Conservation (phyloP, 306 rosid genomes). For the Fragaria nilgerrensis region DNA sequence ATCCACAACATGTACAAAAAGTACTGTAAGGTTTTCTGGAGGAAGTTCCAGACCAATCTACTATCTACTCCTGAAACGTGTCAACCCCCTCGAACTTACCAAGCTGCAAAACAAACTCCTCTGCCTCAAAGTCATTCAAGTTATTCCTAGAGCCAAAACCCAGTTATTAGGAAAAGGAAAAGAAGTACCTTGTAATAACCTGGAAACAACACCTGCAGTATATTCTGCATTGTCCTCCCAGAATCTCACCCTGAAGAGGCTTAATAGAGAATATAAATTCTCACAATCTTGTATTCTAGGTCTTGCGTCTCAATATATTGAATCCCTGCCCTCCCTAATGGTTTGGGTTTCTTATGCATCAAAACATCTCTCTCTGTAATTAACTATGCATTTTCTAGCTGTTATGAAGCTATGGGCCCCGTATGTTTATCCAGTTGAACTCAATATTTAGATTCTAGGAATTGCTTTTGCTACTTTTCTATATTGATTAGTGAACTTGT, state of each 20-base stretch:
- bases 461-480: not conserved
- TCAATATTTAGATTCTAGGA: not conserved
- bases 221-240: not conserved
- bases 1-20: not conserved
- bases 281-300: not conserved
- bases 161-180: not conserved
- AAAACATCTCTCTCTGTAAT: not conserved
- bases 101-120: not conserved
- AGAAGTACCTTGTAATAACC: not conserved
- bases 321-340: not conserved
- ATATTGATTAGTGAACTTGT: not conserved
- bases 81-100: not conserved
- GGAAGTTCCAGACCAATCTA: not conserved
- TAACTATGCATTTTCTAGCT: not conserved
- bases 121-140: not conserved
- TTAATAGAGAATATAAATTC: not conserved
- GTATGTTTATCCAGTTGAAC: not conserved
- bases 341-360: conserved; percentile 1
- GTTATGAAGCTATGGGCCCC: not conserved
- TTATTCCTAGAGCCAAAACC: not conserved
- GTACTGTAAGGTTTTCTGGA: not conserved
- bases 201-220: not conserved
- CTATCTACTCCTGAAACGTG: not conserved
- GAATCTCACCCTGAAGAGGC: not conserved
- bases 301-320: not conserved